Evolutionary conservation across 257 asterid species (phyloP), one percentile per base, ranked within the genome.

Genomic region (Vinca minor): DNA sequence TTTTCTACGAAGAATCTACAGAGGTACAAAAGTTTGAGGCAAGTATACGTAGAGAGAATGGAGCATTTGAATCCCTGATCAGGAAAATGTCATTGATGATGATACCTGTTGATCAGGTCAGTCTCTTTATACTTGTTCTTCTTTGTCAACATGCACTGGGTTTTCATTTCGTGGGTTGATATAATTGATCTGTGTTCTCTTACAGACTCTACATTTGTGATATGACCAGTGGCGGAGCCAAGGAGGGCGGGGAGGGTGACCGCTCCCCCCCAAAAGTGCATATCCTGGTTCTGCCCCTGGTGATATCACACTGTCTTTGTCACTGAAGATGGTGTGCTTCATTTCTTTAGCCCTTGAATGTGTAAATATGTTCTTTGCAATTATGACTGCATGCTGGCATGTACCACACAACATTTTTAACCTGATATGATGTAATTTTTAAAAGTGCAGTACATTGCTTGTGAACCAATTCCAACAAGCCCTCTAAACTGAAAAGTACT

Each of bases 1-100:
- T 91, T 55, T 92, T 92, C 77, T 84, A 92, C 62, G 98, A 89
- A 71, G 83, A 89, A 69, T 92, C 98, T 64, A 87, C 98, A 12
- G 98, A 92, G 84, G 96, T 85, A 68, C 88, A 76, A 76, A 92
- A 92, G 79, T 92, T 78, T 68, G 97, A 92, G 82, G 97, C 98
- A 59, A 89, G 97, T 78, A 68, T 87, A 63, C 85, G 83, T 15
- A 78, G 95, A 81, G 98, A 92, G 72, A 92, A 92, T 81, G 93
- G 81, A 65, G 96, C 98, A 67, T 89, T 87, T 70, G 98, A 92
- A 77, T 85, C 97, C 64, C 79, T 92, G 66, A 92, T 92, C 68
- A 84, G 98, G 77, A 97, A 92, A 71, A 92, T 89, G 69, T 92
- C 98, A 63, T 66, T 85, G 78, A 92, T 92, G 98, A 84, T 87